Evolutionary conservation across 2,329 filamentous ascomycete genomes (phyloP).

Genomic region (Leptosphaerulina australis): DNA sequence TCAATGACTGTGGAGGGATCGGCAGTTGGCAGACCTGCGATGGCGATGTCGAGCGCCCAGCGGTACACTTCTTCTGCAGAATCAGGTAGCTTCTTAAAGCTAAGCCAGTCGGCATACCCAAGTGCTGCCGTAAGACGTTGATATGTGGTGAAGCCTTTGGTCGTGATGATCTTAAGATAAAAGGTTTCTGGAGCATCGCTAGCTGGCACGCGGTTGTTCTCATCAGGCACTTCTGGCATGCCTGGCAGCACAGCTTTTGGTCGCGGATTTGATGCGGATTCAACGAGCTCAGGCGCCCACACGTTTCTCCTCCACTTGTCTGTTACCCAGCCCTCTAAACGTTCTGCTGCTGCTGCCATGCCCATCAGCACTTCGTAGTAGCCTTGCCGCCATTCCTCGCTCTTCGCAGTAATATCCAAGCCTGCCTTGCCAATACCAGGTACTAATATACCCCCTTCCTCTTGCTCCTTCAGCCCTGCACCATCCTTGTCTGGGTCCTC

Average conservation of each 20-base stretch:
- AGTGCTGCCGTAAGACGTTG: slow-evolving; percentile 83
- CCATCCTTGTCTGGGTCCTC: slow-evolving; percentile 75
- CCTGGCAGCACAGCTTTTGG: slow-evolving; percentile 74
- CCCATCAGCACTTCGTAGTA: slow-evolving; percentile 85
- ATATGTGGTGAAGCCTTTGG: slow-evolving; percentile 75
- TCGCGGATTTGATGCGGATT: slow-evolving; percentile 82
- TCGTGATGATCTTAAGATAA: slow-evolving; percentile 83
- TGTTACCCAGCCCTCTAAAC: slow-evolving; percentile 77
- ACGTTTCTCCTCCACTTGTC: slow-evolving; percentile 67
- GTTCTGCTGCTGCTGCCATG: slow-evolving; percentile 75
- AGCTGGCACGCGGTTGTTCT: slow-evolving; percentile 75
- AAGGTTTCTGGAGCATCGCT: slow-evolving; percentile 72
- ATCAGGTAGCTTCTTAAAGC: slow-evolving; percentile 71
- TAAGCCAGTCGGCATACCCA: slow-evolving; percentile 83
- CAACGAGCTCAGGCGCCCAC: slow-evolving; percentile 74
- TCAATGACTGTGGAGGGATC: slow-evolving; percentile 60
- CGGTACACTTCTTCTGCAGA: slow-evolving; percentile 74
- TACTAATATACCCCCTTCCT: slow-evolving; percentile 55
- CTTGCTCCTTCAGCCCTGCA: slow-evolving; percentile 64
- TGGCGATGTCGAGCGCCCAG: slow-evolving; percentile 77
- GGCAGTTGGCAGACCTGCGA: slow-evolving; percentile 58
- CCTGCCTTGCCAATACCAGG: slow-evolving; percentile 54
- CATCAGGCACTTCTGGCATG: slow-evolving; percentile 68
- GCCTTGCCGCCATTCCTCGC: slow-evolving; percentile 81
- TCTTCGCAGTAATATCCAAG: slow-evolving; percentile 74